Percentiles rank a stretch among this genome's conserved stretches.
Evolutionary conservation across 2,329 filamentous ascomycete species (phyloP).

Genomic region (Nemania abortiva): DNA sequence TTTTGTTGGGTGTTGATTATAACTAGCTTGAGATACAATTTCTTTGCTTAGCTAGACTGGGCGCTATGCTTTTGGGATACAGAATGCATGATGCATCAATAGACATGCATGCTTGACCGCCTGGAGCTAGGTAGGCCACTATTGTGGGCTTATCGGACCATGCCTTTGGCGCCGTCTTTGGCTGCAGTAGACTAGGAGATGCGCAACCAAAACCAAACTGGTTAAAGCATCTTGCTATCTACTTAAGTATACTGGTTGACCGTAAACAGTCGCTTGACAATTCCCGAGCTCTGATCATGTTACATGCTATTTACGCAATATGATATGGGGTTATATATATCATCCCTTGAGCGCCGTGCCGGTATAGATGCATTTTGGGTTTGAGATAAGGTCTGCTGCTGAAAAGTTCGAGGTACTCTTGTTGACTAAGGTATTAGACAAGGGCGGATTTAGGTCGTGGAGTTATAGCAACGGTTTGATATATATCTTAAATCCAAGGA

Average conservation of each 20-base stretch:
- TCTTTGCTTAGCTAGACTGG: background rate
- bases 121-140: slow-evolving; percentile 27
- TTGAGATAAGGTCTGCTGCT: background rate
- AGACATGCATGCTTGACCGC: slow-evolving; percentile 36
- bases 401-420: background rate
- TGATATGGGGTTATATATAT: background rate
- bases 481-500: slow-evolving; percentile 30
- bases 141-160: slow-evolving; percentile 25
- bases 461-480: slow-evolving; percentile 25
- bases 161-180: slow-evolving; percentile 9
- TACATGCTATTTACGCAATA: background rate
- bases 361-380: background rate
- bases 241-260: background rate
- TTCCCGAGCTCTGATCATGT: background rate
- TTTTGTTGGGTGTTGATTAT: background rate
- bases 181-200: slow-evolving; percentile 1
- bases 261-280: background rate
- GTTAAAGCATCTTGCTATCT: background rate
- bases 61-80: background rate
- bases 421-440: background rate
- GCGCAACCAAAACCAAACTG: slow-evolving; percentile 1
- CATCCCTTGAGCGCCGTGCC: background rate
- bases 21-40: background rate
- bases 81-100: slow-evolving; percentile 24
- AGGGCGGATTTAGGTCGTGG: background rate